Percentiles rank a stretch among this genome's conserved stretches.
These are phyloP conservation scores for Boehmeria nivea DNA, from an alignment of 306 rosid genomes.

Conservation along the genomic window DNA sequence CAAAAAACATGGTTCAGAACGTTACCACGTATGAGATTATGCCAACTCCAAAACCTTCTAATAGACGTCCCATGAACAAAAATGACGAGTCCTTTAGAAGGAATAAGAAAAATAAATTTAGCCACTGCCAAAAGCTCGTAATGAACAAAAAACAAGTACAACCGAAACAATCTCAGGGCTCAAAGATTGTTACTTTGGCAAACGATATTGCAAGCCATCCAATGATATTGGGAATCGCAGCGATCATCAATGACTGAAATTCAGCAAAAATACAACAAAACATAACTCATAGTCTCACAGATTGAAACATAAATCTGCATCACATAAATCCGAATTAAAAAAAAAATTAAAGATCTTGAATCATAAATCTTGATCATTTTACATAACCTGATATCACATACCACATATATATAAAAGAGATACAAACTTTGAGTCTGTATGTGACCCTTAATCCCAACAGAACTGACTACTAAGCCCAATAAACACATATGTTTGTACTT, in stretches of 20 bases:
- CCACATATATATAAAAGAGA: too few relatives aligned
- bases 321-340: too few relatives aligned
- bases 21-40: slow-evolving; percentile 83
- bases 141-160: not conserved
- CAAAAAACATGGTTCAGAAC: slow-evolving; percentile 3
- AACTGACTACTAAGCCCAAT: too few relatives aligned
- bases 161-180: not conserved
- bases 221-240: slow-evolving; percentile 61
- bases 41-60: slow-evolving; percentile 96
- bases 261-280: slow-evolving; percentile 3
- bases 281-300: too few relatives aligned
- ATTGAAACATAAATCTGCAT: too few relatives aligned
- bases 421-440: too few relatives aligned
- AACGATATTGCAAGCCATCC: slow-evolving; percentile 77
- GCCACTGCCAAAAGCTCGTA: not conserved
- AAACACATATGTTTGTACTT: too few relatives aligned
- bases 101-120: not conserved
- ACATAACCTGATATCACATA: too few relatives aligned
- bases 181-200: slow-evolving; percentile 39
- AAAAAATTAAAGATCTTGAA: too few relatives aligned
- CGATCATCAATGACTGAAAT: slow-evolving; percentile 70
- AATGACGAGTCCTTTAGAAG: slow-evolving; percentile 59
- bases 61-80: slow-evolving; percentile 72
- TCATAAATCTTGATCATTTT: too few relatives aligned
- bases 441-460: too few relatives aligned